These are phyloP conservation scores for Globisporangium cylindrosporum DNA, from an alignment of 352 stramenopile species.

Conservation along the genomic window DNA sequence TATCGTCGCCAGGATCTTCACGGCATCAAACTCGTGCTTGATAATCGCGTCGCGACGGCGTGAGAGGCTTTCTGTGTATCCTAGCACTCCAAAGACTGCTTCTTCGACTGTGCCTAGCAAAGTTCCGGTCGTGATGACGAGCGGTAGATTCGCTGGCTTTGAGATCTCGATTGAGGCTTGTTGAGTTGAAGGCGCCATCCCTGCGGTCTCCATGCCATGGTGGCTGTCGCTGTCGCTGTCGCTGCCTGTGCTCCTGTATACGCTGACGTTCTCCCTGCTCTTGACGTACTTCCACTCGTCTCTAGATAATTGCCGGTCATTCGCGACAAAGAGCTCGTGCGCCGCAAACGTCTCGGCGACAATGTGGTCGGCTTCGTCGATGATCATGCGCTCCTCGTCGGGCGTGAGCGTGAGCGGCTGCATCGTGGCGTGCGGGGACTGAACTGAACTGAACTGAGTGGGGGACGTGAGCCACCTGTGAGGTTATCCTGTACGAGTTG, in stretches of 20 bases:
- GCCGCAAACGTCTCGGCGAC: constrained; percentile 10
- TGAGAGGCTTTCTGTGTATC: constrained; percentile 33
- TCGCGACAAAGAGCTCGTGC: constrained; percentile 3
- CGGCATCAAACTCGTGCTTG: constrained; percentile 32
- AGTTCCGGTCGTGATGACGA: constrained; percentile 33
- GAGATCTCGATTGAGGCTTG: neutral
- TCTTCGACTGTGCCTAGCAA: constrained; percentile 43
- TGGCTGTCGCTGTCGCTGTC: neutral
- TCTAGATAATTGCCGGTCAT: constrained; percentile 19
- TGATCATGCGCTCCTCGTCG: constrained; percentile 12
- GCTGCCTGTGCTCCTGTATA: constrained; percentile 20
- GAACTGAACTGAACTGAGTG: too few species aligned
- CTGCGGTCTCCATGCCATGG: neutral
- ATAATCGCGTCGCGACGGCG: constrained; percentile 33
- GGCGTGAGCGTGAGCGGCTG: constrained; percentile 15
- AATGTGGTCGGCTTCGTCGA: constrained; percentile 7
- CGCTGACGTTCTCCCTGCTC: constrained; percentile 35
- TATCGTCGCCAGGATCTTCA: constrained; percentile 36
- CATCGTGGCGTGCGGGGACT: neutral
- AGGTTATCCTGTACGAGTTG: too few species aligned
- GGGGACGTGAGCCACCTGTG: too few species aligned
- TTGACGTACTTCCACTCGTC: constrained; percentile 37
- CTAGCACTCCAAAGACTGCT: constrained; percentile 35
- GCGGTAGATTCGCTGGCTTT: constrained; percentile 3
- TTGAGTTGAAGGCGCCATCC: neutral